A percentile compares a stretch with the other conserved stretches of the same genome.
Conservation (phyloP, 1,284 basidiomycete genomes). For the Phellinidium pouzarii region DNA sequence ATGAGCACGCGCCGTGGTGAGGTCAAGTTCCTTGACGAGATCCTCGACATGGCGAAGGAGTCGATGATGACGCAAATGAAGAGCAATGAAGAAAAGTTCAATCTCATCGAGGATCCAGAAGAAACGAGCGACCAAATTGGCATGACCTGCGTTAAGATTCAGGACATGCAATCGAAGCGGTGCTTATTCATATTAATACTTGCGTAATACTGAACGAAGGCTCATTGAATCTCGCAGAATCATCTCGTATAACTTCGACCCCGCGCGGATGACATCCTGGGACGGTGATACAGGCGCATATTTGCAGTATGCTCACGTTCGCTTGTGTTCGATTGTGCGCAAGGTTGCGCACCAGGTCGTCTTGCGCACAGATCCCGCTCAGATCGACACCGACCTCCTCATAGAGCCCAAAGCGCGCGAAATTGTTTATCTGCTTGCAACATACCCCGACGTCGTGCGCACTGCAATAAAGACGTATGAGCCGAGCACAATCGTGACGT, state of each 20-base stretch:
- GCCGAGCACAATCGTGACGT: constrained; percentile 71
- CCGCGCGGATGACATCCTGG: constrained; percentile 92
- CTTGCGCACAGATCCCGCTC: constrained; percentile 53
- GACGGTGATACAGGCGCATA: constrained; percentile 97
- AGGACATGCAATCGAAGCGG: constrained; percentile 95
- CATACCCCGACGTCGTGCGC: constrained; percentile 89
- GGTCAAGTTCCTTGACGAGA: constrained; percentile 93
- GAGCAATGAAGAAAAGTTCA: constrained; percentile 92
- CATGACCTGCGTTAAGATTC: constrained; percentile 96
- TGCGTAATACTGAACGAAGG: neutral
- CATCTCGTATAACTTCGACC: constrained; percentile 78
- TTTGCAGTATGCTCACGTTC: constrained; percentile 95
- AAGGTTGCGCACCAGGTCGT: constrained; percentile 90
- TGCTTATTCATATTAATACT: constrained; percentile 29
- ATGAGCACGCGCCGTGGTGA: constrained; percentile 99
- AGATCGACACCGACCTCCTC: constrained; percentile 69
- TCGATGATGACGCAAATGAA: constrained; percentile 98
- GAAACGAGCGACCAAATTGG: constrained; percentile 81
- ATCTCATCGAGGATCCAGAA: constrained; percentile 84
- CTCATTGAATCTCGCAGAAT: neutral
- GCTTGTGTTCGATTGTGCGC: constrained; percentile 87
- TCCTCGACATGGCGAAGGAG: constrained; percentile 84
- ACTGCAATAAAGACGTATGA: constrained; percentile 82
- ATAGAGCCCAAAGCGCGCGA: constrained; percentile 76
- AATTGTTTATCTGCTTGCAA: constrained; percentile 79